Evolutionary conservation across 2,329 filamentous ascomycete species (phyloP), one percentile per base, ranked within the genome.

Genomic region (Neofusicoccum sp.): DNA sequence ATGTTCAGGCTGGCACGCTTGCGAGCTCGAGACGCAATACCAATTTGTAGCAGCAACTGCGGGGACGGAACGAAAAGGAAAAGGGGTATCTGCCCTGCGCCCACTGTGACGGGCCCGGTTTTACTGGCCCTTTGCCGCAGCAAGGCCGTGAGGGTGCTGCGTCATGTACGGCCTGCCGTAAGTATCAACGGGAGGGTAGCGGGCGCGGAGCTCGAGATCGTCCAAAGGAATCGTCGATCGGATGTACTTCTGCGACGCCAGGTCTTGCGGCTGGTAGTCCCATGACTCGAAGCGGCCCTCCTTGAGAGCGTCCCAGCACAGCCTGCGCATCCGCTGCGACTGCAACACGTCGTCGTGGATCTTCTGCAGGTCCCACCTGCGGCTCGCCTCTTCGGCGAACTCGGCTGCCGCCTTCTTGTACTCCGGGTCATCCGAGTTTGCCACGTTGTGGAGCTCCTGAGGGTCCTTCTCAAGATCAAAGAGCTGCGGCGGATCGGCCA

Each of bases 141-240:
- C 73, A 58, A 48, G 74, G 73, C 60, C 74, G 69, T 31, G 67
- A 65, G 24, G 73, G 70, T 11, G 59, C 49, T 20, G 70, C 69
- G 60, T 62, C n/a, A 72, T 71, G 61, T 68, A 65, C 61, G 70
- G 67, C 26, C 71, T 72, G 45, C 79, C 79, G 28, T 75, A 64
- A n/a, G 73, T 70, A 53, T 82, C 79, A 16, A 82, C 79, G 3
- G 78, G 73, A 1, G 90, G 90, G 76, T 81, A 95, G 44, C 90
- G 83, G 41, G 90, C 90, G 63, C 84, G 84, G 60, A 89, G 84
- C 79, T 95, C 90, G 6, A 95, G 80, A 61, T 92, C 89, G 70
- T 95, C 90, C 1, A 95, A 84, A 16, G 89, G 87, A 67, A 92
- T 88, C 71, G 90, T 88, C 34, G 88, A 91, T 61, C 93, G 89